A percentile compares a stretch with the other conserved stretches of the same genome.
Evolutionary conservation across 495 filamentous ascomycete species (phyloP).

Genomic region (Entonaema liquescens): DNA sequence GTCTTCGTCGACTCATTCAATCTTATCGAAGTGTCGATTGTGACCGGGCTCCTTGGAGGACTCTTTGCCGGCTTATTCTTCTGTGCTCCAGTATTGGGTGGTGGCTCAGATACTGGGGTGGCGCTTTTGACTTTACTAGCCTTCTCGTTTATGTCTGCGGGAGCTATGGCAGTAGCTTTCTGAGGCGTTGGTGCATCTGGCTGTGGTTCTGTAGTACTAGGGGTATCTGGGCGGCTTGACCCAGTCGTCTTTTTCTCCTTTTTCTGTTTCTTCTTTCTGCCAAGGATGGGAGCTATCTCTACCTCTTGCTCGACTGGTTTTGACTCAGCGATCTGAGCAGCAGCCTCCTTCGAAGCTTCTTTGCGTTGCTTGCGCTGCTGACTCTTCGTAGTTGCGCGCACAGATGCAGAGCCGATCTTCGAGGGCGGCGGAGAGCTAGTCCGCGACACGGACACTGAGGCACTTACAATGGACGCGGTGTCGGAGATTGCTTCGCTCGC

Average conservation of each 20-base stretch:
- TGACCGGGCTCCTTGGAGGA: constrained; percentile 33
- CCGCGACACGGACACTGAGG: constrained; percentile 75
- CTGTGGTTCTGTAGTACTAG: constrained; percentile 26
- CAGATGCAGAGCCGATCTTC: constrained; percentile 79
- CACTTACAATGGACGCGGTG: constrained; percentile 76
- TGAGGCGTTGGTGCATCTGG: constrained; percentile 22
- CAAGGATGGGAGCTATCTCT: constrained; percentile 81
- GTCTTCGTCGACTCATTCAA: constrained; percentile 48
- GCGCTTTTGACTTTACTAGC: constrained; percentile 10
- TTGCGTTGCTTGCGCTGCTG: constrained; percentile 89
- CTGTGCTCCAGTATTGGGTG: constrained; percentile 27
- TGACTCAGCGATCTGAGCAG: constrained; percentile 57
- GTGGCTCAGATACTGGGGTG: constrained; percentile 32
- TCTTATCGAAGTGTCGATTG: constrained; percentile 45
- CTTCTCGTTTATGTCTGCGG: constrained; percentile 23
- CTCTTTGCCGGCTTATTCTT: constrained; percentile 33
- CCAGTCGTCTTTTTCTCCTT: constrained; percentile 62
- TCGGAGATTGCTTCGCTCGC: constrained; percentile 80
- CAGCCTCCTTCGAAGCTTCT: constrained; percentile 69
- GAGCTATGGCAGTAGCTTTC: constrained; percentile 22
- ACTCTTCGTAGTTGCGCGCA: constrained; percentile 85
- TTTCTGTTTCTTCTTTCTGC: constrained; percentile 91
- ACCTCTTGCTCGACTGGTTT: constrained; percentile 67
- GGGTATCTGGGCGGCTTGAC: constrained; percentile 46
- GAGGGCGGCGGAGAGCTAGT: constrained; percentile 80